Evolutionary conservation across 306 rosid genomes (phyloP), one percentile per base, ranked within the genome.

Genomic region (Parietaria judaica): DNA sequence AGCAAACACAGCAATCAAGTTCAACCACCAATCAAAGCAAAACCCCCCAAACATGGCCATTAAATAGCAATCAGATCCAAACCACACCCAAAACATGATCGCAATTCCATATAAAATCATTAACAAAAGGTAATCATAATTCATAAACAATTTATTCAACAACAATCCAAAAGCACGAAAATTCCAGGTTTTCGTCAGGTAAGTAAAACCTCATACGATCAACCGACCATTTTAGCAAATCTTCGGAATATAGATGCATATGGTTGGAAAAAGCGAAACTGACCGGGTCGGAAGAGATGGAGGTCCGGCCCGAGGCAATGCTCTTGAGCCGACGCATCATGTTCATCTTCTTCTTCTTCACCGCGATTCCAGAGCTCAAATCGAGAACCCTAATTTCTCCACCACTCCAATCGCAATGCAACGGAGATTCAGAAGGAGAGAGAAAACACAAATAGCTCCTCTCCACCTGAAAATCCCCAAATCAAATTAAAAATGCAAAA

Each of bases 291-390:
- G 99, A 86, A 11, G 97, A 88, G 78, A 94, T 49, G 13, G 99
- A 94, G 60, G 84, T 76, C 59, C 97, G 80, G 35, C 99, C 99
- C 41, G 99, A 88, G 59, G 99, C 90, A 86, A 94, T 86, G 95
- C 95, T 94, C 70, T 88, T 94, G 60, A 94, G 82, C 75, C 97
- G 79, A 70, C 99, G 86, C 99, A 94, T 86, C 97, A 90, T 84
- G 80, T 86, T 84, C 95, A 89, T 89, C 74, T 64, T 73, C 37
- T 38, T 14, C 37, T 3, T 2, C n/a, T 39, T 65, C 53, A 66
- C 71, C 54, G 56, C 63, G 72, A 34, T 63, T 36, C 55, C 41
- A 76, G 77, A 82, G 77, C 86, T 39, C 60, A 15, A 78, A 79
- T 23, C 31, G 31, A 2, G n/a, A n/a, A 84, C 80, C 86, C 77